Evolutionary conservation across 352 stramenopile genomes (phyloP), one percentile per base, ranked within the genome.

Genomic region (Globisporangium nagaii): DNA sequence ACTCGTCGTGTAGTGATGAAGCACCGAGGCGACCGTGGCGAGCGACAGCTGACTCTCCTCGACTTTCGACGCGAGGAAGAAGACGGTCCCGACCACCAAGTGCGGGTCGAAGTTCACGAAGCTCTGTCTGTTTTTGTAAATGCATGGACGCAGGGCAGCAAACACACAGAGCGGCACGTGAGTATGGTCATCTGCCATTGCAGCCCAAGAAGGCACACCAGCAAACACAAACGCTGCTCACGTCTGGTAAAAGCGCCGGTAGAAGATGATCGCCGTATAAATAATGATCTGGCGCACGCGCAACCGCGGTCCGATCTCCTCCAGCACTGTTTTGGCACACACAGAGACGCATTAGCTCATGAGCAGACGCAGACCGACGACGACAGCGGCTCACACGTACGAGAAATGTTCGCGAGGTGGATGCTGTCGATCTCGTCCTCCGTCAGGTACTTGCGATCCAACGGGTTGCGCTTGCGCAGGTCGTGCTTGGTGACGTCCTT

Each of bases 281-380:
- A 95, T 95, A 68, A 95, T 92, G 62, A 93, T 90, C 66, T 95
- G 85, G 39, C 84, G 84, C 35, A 95, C 80, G 32, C 84, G 79
- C 22, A 93, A 63, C 0, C 81, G 75, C 17, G 82, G 75, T 5
- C 85, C 85, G 45, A 95, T 89, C 47, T 93, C 79, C 48, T 95
- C 83, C 13, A 95, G 68, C 44, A 95, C 85, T 95, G 30, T 27
- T 17, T 32, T n/a, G n/a, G 5, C 24, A 20, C 5, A 47, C 1
- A 36, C n/a, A 9, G 2, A 32, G 17, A 50, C 8, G 19, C 22
- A 25, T 28, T 17, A 50, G 13, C 13, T 44, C 17, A 58, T n/a
- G 12, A n/a, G 30, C 11, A 25, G 9, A 11, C 13, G 27, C 22
- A 51, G 10, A 53, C 4, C 13, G 28, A 28, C 10, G 19, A 20